Base-by-base conservation (phyloP, 2,329 filamentous ascomycete species). In the Stagonosporopsis tanaceti region DNA sequence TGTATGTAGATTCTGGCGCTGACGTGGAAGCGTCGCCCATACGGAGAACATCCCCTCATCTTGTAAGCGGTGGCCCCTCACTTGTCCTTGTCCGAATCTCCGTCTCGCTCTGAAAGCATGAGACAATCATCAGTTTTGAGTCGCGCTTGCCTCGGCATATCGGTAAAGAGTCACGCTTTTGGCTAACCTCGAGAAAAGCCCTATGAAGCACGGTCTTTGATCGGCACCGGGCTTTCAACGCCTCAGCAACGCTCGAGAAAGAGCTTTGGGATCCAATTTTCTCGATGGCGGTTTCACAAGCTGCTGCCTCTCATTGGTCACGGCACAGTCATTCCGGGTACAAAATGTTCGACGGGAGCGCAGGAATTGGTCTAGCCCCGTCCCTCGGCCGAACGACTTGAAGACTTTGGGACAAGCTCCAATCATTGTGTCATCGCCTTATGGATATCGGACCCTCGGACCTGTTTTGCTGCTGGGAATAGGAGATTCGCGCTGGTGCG, bases 401-500 rank as follows among this genome's bases (percentile, higher is more conserved):
- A 57, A 48, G 48, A 57, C 42, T 47, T 52, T 52, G 44, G 38
- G 48, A 41, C 50, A 53, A 50, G 45, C 50, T 46, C 45, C 15
- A 50, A 39, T 46, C 9, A 58, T 58, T 45, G 50, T 58, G 55
- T 58, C 55, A 58, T 53, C 39, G 40, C 28, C 38, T 40, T 38
- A 44, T 48, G 45, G 45, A 39, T 40, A 50, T n/a, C 47, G 54
- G 45, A 35, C 32, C 22, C 30, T 46, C 38, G 38, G 47, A 24
- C 32, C 12, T 32, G 48, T 34, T 27, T 27, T 41, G 14, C 41
- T 41, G n/a, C 55, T 48, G 35, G 50, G 46, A 59, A 54, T 47
- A 59, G 50, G 56, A 50, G 56, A 40, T 27, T 40, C 46, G 42
- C 42, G 32, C 12, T 55, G 46, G 50, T 34, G 34, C 48, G 42